Percentiles rank a stretch among this genome's conserved stretches.
Evolutionary conservation across 805 yeast genomes (phyloP).

Genomic region (Starmerella stellata): DNA sequence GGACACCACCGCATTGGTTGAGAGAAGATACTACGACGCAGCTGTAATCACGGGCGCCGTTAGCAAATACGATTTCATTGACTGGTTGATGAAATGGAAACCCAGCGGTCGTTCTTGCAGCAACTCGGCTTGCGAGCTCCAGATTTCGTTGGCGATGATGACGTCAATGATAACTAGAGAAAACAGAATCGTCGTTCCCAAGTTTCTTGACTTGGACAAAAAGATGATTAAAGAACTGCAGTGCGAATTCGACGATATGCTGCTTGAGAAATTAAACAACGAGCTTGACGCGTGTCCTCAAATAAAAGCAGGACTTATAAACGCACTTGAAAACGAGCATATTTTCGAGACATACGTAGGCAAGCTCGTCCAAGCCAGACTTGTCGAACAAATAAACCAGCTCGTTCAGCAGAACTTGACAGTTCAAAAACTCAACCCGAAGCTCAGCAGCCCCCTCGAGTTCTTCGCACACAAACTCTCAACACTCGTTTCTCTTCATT

Average conservation of each 20-base stretch:
- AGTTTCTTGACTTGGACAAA: slow-evolving; percentile 3
- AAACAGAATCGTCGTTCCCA: background rate
- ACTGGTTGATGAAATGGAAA: background rate
- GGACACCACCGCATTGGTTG: slow-evolving; percentile 77
- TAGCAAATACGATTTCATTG: background rate
- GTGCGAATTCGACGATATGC: background rate
- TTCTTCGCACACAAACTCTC: background rate
- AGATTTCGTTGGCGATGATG: slow-evolving; percentile 3
- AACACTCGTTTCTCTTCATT: background rate
- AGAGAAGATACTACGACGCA: slow-evolving; percentile 48
- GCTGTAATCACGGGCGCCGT: background rate
- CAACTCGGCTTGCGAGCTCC: background rate
- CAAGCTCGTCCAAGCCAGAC: background rate
- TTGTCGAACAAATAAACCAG: background rate
- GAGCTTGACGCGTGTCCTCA: background rate
- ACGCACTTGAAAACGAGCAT: background rate
- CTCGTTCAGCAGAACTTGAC: background rate
- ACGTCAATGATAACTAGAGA: background rate
- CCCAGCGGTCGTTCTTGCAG: background rate
- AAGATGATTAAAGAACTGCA: slow-evolving; percentile 4
- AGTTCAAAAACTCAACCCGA: background rate
- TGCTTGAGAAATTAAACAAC: background rate
- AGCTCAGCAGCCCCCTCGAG: background rate
- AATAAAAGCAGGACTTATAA: background rate
- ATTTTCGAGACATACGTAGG: background rate